phyloP scores from a whole-genome alignment of 2,329 filamentous ascomycete genomes.

The Pseudohalonectria lignicola region DNA sequence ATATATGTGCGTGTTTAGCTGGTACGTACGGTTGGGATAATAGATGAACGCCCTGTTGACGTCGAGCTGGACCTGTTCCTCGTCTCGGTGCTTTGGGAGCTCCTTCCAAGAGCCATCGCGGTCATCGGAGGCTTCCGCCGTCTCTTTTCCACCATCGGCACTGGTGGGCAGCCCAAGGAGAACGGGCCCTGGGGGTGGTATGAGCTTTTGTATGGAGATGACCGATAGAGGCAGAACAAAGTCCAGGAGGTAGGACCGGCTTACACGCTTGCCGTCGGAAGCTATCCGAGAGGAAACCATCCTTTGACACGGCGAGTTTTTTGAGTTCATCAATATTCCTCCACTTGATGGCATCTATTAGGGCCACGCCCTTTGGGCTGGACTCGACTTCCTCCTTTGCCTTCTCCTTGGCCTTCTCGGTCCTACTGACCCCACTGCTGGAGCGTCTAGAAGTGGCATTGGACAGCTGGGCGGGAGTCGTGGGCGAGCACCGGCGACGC shows the following conservation, averaged over 20 bases:
- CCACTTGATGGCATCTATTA: slow-evolving; percentile 48
- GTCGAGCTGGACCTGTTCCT: slow-evolving; percentile 84
- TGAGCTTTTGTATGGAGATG: background rate
- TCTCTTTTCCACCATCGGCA: background rate
- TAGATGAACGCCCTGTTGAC: slow-evolving; percentile 96
- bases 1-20: too few species aligned
- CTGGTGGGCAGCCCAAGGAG: slow-evolving; percentile 31
- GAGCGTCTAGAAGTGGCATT: too few species aligned
- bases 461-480: too few species aligned
- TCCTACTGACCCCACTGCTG: background rate
- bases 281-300: slow-evolving; percentile 57
- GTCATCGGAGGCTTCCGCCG: slow-evolving; percentile 4
- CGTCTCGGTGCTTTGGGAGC: slow-evolving; percentile 72
- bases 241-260: slow-evolving; percentile 26
- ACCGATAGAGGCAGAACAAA: background rate
- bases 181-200: slow-evolving; percentile 43
- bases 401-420: background rate
- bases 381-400: background rate
- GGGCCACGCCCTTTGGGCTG: slow-evolving; percentile 29
- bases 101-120: slow-evolving; percentile 36
- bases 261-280: slow-evolving; percentile 69
- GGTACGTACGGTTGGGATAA: slow-evolving; percentile 65
- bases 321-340: slow-evolving; percentile 46
- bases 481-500: too few species aligned
- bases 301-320: slow-evolving; percentile 47